Base-by-base conservation (phyloP, 148 eudicot genomes). In the Spergularia marina region DNA sequence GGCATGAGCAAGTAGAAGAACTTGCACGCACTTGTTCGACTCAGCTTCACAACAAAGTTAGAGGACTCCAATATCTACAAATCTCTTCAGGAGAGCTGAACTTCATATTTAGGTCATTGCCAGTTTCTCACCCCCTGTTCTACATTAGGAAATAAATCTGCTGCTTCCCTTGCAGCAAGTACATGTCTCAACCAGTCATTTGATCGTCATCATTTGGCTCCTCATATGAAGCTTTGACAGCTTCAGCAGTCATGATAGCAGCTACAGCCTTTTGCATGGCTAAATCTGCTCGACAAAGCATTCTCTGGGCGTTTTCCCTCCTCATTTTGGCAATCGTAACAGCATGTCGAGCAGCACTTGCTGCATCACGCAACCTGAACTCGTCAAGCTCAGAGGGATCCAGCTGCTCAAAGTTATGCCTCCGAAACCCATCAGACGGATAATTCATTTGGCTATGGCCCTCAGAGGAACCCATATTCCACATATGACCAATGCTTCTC, bases 191-290 rank as follows among this genome's bases (percentile, higher is more conserved):
- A 58, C 71, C 77, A 66, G 69, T 58, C 69, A 39, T 77, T 68
- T 79, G 80, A 78, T 10, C 82, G 74, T 77, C 82, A 36, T 57
- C 78, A 65, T 77, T 74, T 23, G 82, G 76, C 53, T 77, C 83
- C 57, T 73, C 79, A 25, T 54, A 68, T 72, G 53, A 73, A 83
- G 85, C 91, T 83, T 91, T 89, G 54, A 88, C 81, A 68, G 99
- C 94, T 49, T 95, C 98, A 13, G 97, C 97, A 51, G 89, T 88
- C 89, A 87, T 90, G 30, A 95, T 80, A 77, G 98, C 89, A 77
- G 84, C 85, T 74, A 84, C 91, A 53, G 99, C 99, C 87, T 88
- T 91, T 82, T 89, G 94, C 80, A 85, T 89, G n/a, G 94, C 96
- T 39, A 91, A 70, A 76, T 95, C 99, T 23, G 97, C 97, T 80